phyloP scores from a whole-genome alignment of 805 yeast species.

The Cyberlindnera suaveolens region DNA sequence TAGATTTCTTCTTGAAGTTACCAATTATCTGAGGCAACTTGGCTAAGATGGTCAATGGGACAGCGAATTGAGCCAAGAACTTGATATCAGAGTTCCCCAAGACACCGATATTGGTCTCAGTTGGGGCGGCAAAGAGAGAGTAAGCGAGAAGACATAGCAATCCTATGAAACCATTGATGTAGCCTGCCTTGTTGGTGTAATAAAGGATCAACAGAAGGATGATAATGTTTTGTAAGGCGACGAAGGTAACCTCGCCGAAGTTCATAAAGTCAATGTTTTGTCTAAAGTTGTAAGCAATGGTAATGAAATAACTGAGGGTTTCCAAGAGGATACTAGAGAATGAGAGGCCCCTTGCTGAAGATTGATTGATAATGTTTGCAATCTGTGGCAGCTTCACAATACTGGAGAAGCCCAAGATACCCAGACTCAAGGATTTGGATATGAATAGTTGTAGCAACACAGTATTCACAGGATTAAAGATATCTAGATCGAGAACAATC shows the following conservation, averaged over 20 bases:
- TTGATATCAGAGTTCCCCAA: constrained; percentile 18
- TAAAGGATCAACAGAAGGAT: constrained; percentile 26
- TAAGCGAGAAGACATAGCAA: constrained; percentile 14
- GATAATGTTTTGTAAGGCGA: constrained; percentile 30
- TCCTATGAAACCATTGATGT: constrained; percentile 16
- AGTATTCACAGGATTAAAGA: constrained; percentile 17
- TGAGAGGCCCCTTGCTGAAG: constrained; percentile 32
- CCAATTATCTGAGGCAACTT: constrained; percentile 37
- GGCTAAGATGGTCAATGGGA: constrained; percentile 30
- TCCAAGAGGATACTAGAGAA: constrained; percentile 28
- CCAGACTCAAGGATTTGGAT: constrained; percentile 29
- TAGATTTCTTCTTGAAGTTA: constrained; percentile 32
- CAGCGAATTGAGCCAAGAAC: constrained; percentile 26
- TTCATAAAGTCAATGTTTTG: constrained; percentile 29
- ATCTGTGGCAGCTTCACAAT: constrained; percentile 38
- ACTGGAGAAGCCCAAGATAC: constrained; percentile 30
- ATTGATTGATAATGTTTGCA: constrained; percentile 24
- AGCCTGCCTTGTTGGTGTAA: constrained; percentile 10
- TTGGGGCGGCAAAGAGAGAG: constrained; percentile 17
- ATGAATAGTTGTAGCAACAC: constrained; percentile 25
- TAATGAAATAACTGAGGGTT: constrained; percentile 27
- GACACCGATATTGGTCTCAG: constrained; percentile 13
- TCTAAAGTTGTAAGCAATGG: constrained; percentile 32
- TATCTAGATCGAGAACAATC: constrained; percentile 21
- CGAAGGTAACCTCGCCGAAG: constrained; percentile 33